Evolutionary conservation across 495 filamentous ascomycete genomes (phyloP).

Genomic region (Lineolata rhizophorae): DNA sequence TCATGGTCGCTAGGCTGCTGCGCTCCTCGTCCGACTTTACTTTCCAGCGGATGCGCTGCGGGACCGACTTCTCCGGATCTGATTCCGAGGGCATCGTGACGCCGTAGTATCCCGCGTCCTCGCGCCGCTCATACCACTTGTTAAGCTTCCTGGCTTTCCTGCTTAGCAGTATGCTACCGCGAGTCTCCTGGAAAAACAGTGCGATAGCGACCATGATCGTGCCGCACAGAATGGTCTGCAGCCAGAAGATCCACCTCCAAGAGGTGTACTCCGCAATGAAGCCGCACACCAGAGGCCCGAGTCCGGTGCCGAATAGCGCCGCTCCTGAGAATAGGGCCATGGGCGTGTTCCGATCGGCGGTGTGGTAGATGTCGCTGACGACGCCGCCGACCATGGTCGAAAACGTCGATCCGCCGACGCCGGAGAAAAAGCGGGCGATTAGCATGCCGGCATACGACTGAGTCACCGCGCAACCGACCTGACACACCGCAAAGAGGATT

Average conservation of each 20-base stretch:
- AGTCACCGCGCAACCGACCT: conserved; percentile 60
- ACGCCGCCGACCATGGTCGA: conserved; percentile 86
- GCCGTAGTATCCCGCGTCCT: conserved; percentile 41
- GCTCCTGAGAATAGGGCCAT: conserved; percentile 71
- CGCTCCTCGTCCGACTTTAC: conserved; percentile 69
- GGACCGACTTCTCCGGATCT: conserved; percentile 21
- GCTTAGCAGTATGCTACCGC: conserved; percentile 61
- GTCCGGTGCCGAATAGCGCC: conserved; percentile 61
- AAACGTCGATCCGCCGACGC: conserved; percentile 60
- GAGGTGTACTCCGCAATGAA: conserved; percentile 40
- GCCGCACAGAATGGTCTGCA: conserved; percentile 52
- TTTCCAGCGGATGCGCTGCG: conserved; percentile 57
- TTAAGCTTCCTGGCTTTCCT: conserved; percentile 58
- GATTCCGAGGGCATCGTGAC: background rate
- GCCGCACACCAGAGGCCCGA: conserved; percentile 53
- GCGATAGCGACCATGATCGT: conserved; percentile 33
- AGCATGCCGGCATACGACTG: conserved; percentile 50
- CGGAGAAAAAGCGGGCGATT: conserved; percentile 52
- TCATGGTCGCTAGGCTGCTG: conserved; percentile 43
- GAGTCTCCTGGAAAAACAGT: conserved; percentile 56
- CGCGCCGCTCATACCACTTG: conserved; percentile 54
- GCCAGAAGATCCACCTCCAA: conserved; percentile 86
- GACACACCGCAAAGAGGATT: conserved; percentile 42
- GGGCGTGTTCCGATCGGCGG: conserved; percentile 59
- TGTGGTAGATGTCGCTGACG: conserved; percentile 69